phyloP scores from a whole-genome alignment of 176 grass and related monocot genomes.

The Alopecurus myosuroides region DNA sequence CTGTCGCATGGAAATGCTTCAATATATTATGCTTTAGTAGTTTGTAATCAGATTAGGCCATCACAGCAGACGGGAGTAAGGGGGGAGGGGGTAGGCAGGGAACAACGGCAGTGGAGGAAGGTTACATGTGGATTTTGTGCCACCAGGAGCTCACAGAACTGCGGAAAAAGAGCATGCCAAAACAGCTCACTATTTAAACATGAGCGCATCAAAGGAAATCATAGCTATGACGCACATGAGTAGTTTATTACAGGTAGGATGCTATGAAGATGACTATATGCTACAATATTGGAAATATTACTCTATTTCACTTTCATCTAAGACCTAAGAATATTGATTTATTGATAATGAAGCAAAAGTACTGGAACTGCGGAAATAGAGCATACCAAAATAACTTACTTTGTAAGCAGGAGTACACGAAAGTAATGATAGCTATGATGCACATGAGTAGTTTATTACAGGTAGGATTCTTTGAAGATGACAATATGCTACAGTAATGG shows the following conservation, averaged over 20 bases:
- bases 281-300: background rate
- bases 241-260: background rate
- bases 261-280: background rate
- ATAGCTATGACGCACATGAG: background rate
- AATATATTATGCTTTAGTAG: too few species aligned
- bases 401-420: too few species aligned
- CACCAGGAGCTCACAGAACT: conserved; percentile 95
- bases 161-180: conserved; percentile 3
- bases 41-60: background rate
- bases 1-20: background rate
- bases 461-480: background rate
- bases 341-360: background rate
- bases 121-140: conserved; percentile 82
- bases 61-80: too few species aligned
- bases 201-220: background rate
- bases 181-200: background rate
- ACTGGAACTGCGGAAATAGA: too few species aligned
- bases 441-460: background rate
- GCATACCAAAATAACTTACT: too few species aligned
- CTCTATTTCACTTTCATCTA: too few species aligned
- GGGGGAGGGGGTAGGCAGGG: background rate
- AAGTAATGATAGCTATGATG: too few species aligned
- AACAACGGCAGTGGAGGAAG: conserved; percentile 49
- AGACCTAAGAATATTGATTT: background rate
- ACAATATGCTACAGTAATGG: background rate